Conservation (phyloP, 257 asterid species). For the Eucommia ulmoides region DNA sequence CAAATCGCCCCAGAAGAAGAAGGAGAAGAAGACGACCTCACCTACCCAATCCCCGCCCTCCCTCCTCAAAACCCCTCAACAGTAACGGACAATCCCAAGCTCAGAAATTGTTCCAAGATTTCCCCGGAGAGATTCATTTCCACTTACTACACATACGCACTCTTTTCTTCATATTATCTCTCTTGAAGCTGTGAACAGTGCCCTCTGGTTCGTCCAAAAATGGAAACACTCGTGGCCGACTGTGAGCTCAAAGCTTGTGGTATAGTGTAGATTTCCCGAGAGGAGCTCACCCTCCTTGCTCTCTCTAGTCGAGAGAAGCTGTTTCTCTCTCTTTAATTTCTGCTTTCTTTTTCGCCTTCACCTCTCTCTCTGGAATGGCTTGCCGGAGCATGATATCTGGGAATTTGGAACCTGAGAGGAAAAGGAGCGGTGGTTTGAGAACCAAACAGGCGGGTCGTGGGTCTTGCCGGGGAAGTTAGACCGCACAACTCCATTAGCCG, state of each 20-base stretch:
- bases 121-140: neutral
- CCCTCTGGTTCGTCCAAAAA: conserved; percentile 15
- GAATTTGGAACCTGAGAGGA: conserved; percentile 86
- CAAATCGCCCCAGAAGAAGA: conserved; percentile 9
- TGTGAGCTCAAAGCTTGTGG: conserved; percentile 82
- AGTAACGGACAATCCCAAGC: neutral
- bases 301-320: conserved; percentile 5
- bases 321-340: conserved; percentile 6
- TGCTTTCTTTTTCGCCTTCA: neutral
- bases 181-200: neutral
- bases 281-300: neutral
- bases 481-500: conserved; percentile 8
- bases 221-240: conserved; percentile 59
- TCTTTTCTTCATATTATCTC: neutral
- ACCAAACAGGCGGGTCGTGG: conserved; percentile 97
- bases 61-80: neutral
- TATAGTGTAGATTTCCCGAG: conserved; percentile 45
- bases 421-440: conserved; percentile 88
- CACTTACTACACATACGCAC: neutral
- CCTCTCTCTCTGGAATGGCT: conserved; percentile 40
- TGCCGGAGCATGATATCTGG: conserved; percentile 34
- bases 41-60: neutral
- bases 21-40: conserved; percentile 20
- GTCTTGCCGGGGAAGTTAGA: conserved; percentile 99
- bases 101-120: neutral